Base-by-base conservation (phyloP, 345 rosid genomes). In the Eutrema japonicum region DNA sequence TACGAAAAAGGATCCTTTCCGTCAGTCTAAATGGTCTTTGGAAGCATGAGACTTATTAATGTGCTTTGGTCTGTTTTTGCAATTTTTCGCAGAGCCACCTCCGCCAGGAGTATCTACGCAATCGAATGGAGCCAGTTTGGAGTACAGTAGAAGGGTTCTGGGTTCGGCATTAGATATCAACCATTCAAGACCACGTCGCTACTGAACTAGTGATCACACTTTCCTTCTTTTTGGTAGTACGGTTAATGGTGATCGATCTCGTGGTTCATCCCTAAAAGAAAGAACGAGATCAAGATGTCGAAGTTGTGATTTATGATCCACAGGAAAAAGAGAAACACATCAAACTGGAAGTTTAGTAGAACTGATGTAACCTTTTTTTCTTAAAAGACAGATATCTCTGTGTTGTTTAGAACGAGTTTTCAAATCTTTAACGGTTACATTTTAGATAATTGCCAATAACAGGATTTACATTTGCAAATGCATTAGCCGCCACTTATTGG, bases 401-500 rank as follows among this genome's bases (percentile, higher is more conserved):
- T 35, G 26, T 60, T 50, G 41, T 57, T 74, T 66, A 7, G 0
- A 22, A 74, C 38, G 57, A 40, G n/a, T 58, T 46, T 63, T 10
- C 35, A 37, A 14, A 18, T 41, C 26, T 40, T 53, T 37, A 37
- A 16, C 22, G 33, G 46, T 73, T 58, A 58, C 53, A 16, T 42
- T 35, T 42, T 14, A 3, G 33, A 43, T 42, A 45, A 37, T 46
- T 53, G 56, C 48, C 33, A 71, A 62, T 33, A 37, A 70, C 26
- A 50, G 13, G 40, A 55, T 55, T 48, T 30, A 40, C 16, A 11
- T 2, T 10, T 52, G 52, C 2, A 27, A 45, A 43, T 48, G 45
- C 14, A 55, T 84, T 80, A 95, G 66, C 99, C 99, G n/a, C 96
- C 96, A 32, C 99, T 94, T 58, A 94, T 91, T 13, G 97, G 99